Evolutionary conservation across 768 basidiomycete species (phyloP).

Genomic region (Krasilnikovozyma curviuscula): DNA sequence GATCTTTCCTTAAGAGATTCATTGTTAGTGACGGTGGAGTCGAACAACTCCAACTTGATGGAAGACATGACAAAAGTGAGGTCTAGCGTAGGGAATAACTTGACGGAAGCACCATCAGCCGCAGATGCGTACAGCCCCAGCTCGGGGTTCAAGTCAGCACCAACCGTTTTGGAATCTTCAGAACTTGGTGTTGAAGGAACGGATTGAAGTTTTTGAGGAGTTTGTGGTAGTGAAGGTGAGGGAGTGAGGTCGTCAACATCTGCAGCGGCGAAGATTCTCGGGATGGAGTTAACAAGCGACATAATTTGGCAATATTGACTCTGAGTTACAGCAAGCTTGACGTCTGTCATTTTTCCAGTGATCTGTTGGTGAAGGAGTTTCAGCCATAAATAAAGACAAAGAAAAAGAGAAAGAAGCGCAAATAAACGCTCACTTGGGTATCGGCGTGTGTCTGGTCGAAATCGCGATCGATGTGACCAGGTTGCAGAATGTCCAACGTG

Average conservation of each 20-base stretch:
- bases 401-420: conserved; percentile 14
- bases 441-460: conserved; percentile 42
- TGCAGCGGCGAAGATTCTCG: conserved; percentile 39
- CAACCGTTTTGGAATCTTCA: neutral
- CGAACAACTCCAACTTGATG: conserved; percentile 74
- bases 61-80: conserved; percentile 48
- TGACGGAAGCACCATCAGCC: conserved; percentile 25
- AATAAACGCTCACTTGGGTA: conserved; percentile 40
- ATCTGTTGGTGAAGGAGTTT: conserved; percentile 33
- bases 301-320: conserved; percentile 58
- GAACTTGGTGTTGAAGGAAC: neutral
- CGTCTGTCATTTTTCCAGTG: conserved; percentile 53
- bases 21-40: conserved; percentile 39
- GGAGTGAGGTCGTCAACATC: conserved; percentile 24
- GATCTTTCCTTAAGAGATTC: conserved; percentile 50
- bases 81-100: conserved; percentile 48
- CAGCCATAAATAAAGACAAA: conserved; percentile 11
- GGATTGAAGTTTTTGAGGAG: neutral
- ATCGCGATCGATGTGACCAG: conserved; percentile 36
- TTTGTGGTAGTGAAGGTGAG: conserved; percentile 12
- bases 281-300: conserved; percentile 45
- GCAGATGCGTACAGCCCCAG: conserved; percentile 20
- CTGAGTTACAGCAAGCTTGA: conserved; percentile 66
- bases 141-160: conserved; percentile 28
- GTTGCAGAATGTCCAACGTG: conserved; percentile 47